Conservation (phyloP, 2,329 filamentous ascomycete species). For the Xylaria polymorpha region DNA sequence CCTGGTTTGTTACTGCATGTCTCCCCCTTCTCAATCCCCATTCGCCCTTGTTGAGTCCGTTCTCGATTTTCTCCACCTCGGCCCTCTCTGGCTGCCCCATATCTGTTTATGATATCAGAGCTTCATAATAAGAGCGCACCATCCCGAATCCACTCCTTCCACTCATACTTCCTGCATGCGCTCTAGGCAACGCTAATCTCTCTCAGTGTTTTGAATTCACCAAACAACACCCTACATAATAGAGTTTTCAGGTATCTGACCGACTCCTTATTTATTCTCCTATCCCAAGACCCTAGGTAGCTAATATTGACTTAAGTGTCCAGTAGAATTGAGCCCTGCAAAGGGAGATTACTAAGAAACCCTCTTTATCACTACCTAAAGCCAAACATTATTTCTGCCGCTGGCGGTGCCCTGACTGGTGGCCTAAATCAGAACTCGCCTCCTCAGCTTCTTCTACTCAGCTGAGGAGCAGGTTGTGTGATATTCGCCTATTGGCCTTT, state of each 20-base stretch:
- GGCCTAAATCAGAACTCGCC: neutral
- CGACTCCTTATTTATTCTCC: neutral
- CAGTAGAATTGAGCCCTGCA: neutral
- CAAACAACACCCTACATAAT: neutral
- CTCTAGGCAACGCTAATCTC: slow-evolving; percentile 16
- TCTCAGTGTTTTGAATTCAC: neutral
- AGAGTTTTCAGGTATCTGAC: slow-evolving; percentile 1
- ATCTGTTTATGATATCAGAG: slow-evolving; percentile 29
- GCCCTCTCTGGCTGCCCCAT: slow-evolving; percentile 22
- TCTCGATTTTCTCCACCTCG: slow-evolving; percentile 36
- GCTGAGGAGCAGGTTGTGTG: slow-evolving; percentile 3
- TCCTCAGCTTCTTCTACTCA: neutral
- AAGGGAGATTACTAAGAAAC: slow-evolving; percentile 3
- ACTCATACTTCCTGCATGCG: slow-evolving; percentile 3
- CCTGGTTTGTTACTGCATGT: neutral
- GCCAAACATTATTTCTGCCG: neutral
- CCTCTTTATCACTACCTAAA: slow-evolving; percentile 11
- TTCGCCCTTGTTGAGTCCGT: slow-evolving; percentile 30
- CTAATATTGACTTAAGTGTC: neutral
- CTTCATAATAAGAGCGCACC: slow-evolving; percentile 9
- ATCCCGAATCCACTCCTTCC: slow-evolving; percentile 17
- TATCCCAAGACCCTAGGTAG: neutral
- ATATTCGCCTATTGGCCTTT: neutral
- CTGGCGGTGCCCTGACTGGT: neutral
- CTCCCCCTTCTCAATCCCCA: neutral